phyloP scores from a whole-genome alignment of 2,329 filamentous ascomycete species.

The Alternaria brassicicola region DNA sequence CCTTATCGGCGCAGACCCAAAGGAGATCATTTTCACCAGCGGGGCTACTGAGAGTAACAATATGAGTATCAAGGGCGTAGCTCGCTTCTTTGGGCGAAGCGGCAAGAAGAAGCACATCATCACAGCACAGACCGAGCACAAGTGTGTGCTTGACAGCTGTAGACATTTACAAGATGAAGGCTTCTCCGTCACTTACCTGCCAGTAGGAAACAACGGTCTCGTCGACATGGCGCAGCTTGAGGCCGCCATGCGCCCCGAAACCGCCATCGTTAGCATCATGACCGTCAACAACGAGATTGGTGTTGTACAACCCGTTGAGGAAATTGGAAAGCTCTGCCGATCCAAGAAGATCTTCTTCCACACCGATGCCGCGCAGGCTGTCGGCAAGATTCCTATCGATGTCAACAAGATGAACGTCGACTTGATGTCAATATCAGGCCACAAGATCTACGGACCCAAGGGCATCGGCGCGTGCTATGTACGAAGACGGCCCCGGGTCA shows the following conservation, averaged over 20 bases:
- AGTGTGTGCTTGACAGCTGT: slow-evolving; percentile 97
- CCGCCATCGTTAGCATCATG: slow-evolving; percentile 94
- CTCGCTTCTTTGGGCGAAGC: slow-evolving; percentile 87
- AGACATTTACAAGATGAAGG: slow-evolving; percentile 96
- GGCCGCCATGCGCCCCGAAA: slow-evolving; percentile 88
- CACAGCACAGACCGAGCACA: slow-evolving; percentile 97
- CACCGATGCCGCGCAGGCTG: slow-evolving; percentile 92
- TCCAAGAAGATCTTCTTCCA: slow-evolving; percentile 97
- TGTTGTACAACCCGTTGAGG: slow-evolving; percentile 93
- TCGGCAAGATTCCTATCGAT: slow-evolving; percentile 97
- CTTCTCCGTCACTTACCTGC: slow-evolving; percentile 95
- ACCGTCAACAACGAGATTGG: slow-evolving; percentile 99
- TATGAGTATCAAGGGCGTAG: slow-evolving; percentile 99
- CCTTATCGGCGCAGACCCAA: slow-evolving; percentile 90
- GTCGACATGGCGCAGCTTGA: slow-evolving; percentile 83
- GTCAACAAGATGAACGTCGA: slow-evolving; percentile 99
- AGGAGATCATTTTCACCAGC: slow-evolving; percentile 98
- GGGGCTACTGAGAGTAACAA: slow-evolving; percentile 99
- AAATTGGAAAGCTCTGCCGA: slow-evolving; percentile 92
- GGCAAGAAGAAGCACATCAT: slow-evolving; percentile 99
- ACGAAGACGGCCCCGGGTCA: slow-evolving; percentile 86
- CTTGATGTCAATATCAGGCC: slow-evolving; percentile 96
- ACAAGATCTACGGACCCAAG: slow-evolving; percentile 99
- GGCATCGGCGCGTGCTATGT: slow-evolving; percentile 97
- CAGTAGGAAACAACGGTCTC: slow-evolving; percentile 85